Percentiles rank a stretch among this genome's conserved stretches.
Evolutionary conservation across 1,139 yeast species (phyloP).

Genomic region (Debaryomycetaceae sp.): DNA sequence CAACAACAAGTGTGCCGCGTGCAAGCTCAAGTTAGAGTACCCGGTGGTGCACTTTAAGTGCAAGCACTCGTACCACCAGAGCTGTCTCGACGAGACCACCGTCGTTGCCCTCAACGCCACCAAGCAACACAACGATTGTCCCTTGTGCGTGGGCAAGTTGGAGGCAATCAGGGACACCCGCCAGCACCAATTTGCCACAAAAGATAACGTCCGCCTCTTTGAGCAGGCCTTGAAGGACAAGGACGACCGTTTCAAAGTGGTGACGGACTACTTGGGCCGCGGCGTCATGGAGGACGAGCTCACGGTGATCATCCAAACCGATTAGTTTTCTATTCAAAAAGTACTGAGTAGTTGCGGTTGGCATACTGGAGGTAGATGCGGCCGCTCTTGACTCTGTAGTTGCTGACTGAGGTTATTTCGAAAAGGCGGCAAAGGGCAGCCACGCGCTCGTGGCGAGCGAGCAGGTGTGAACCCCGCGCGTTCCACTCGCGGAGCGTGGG

Average conservation of each 20-base stretch:
- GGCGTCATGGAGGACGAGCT: conserved; percentile 69
- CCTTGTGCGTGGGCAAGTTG: conserved; percentile 64
- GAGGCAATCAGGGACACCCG: conserved; percentile 62
- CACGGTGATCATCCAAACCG: conserved; percentile 3
- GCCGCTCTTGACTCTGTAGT: not conserved
- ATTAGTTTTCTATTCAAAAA: no score
- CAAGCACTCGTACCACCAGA: conserved; percentile 80
- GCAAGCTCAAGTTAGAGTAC: conserved; percentile 64
- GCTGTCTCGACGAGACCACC: conserved; percentile 58
- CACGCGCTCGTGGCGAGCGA: no score
- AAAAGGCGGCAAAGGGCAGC: no score
- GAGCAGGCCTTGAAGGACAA: conserved; percentile 53
- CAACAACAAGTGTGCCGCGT: conserved; percentile 66
- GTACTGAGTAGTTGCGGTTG: conserved; percentile 1
- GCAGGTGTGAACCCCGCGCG: no score
- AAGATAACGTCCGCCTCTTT: conserved; percentile 62
- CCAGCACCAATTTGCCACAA: conserved; percentile 55
- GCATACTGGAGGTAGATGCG: conserved; percentile 2
- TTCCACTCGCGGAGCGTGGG: no score
- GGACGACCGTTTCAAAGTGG: conserved; percentile 65
- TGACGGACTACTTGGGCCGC: conserved; percentile 78
- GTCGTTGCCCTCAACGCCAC: conserved; percentile 16
- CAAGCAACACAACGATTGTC: conserved; percentile 43
- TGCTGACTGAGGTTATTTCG: not conserved
- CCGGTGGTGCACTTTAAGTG: conserved; percentile 87